Conservation (phyloP, 2,329 filamentous ascomycete genomes). For the Rasamsonia emersonii region DNA sequence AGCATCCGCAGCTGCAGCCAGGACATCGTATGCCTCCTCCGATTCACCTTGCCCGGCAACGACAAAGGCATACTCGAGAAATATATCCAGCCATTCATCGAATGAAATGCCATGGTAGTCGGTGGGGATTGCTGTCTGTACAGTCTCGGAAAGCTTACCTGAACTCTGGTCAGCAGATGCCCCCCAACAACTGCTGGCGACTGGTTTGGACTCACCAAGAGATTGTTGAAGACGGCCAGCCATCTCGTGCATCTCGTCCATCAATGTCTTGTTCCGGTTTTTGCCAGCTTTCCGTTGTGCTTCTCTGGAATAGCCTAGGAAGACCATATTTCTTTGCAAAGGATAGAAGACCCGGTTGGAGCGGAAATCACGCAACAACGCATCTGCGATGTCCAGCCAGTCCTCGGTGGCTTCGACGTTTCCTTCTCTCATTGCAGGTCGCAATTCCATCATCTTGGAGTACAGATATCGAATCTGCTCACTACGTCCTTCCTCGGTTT, state of each 20-base stretch:
- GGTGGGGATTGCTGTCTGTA: conserved; percentile 33
- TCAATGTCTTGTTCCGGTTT: conserved; percentile 25
- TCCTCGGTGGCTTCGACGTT: conserved; percentile 43
- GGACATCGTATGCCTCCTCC: conserved; percentile 68
- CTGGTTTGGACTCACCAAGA: conserved; percentile 23
- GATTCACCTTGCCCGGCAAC: conserved; percentile 60
- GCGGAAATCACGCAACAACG: conserved; percentile 52
- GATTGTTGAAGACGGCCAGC: conserved; percentile 35
- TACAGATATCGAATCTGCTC: conserved; percentile 39
- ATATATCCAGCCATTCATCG: conserved; percentile 77
- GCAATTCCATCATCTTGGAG: conserved; percentile 38
- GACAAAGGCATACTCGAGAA: conserved; percentile 75
- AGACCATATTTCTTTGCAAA: conserved; percentile 41
- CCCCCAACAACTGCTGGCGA: conserved; percentile 4
- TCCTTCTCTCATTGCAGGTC: conserved; percentile 41
- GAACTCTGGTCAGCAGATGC: too few relatives aligned
- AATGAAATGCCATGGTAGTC: conserved; percentile 74
- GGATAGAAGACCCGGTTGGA: conserved; percentile 54
- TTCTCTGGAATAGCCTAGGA: conserved; percentile 40
- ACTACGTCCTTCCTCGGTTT: conserved; percentile 28
- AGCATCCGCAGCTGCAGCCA: conserved; percentile 68
- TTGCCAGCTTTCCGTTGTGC: conserved; percentile 29
- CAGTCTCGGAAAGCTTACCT: conserved; percentile 18
- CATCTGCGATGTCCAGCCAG: conserved; percentile 52
- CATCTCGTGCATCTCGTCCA: conserved; percentile 37